A percentile compares a stretch with the other conserved stretches of the same genome.
Evolutionary conservation across 345 rosid genomes (phyloP).

Genomic region (Hypericum perforatum): DNA sequence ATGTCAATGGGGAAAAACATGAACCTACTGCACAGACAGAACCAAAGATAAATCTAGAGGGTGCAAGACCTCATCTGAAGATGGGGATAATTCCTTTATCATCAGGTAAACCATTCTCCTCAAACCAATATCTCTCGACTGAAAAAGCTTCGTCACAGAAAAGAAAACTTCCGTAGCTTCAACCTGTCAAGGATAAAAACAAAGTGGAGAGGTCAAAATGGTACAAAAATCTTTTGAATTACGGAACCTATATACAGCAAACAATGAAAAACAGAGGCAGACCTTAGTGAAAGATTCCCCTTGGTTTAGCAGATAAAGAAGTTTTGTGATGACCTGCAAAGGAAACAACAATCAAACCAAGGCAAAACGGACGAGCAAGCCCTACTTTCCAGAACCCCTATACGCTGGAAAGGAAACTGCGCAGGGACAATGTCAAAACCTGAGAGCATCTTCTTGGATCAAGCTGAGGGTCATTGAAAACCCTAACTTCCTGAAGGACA

Average conservation of each 20-base stretch:
- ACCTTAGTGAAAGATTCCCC: conserved; percentile 95
- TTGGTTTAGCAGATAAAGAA: conserved; percentile 89
- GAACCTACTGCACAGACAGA: background rate
- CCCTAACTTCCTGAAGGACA: conserved; percentile 96
- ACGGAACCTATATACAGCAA: conserved; percentile 6
- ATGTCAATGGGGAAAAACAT: background rate
- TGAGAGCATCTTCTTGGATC: conserved; percentile 97
- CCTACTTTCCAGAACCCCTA: background rate
- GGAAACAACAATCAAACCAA: conserved; percentile 8
- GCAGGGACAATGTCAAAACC: conserved; percentile 31
- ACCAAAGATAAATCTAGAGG: conserved; percentile 5
- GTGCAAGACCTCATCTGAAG: conserved; percentile 80
- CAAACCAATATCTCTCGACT: conserved; percentile 79
- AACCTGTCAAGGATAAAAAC: conserved; percentile 22
- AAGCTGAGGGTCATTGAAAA: conserved; percentile 95
- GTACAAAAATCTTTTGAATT: background rate
- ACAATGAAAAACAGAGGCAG: conserved; percentile 6
- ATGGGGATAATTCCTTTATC: conserved; percentile 95
- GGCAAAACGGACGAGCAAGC: conserved; percentile 5
- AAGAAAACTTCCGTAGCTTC: conserved; percentile 98
- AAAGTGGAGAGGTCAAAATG: background rate
- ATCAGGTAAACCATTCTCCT: conserved; percentile 98
- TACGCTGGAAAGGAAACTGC: background rate
- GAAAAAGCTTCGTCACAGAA: conserved; percentile 92
- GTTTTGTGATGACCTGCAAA: conserved; percentile 84